phyloP scores from a whole-genome alignment of 2,329 filamentous ascomycete species.

The Aspergillus persii region DNA sequence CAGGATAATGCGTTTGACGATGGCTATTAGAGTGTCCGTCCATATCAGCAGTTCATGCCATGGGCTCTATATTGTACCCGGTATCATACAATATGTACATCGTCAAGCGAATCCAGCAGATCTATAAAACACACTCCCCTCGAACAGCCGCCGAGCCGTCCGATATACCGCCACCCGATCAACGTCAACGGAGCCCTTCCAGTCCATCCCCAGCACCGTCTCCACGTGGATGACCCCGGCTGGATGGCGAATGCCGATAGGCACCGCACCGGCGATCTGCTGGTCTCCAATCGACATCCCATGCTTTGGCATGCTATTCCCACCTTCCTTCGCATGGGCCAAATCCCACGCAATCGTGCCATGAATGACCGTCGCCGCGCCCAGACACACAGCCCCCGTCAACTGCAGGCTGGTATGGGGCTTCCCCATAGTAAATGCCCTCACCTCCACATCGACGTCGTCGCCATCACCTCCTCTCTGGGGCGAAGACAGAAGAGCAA shows the following conservation, averaged over 20 bases:
- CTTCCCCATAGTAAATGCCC: conserved; percentile 26
- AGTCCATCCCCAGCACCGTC: conserved; percentile 6
- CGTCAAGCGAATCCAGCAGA: not conserved
- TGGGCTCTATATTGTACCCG: not conserved
- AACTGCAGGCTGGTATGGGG: conserved; percentile 26
- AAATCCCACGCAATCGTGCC: conserved; percentile 19
- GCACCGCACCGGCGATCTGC: not conserved
- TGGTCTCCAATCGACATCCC: conserved; percentile 11
- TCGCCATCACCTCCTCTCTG: not conserved
- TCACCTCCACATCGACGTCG: conserved; percentile 22
- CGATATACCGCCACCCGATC: conserved; percentile 17
- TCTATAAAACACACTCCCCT: conserved; percentile 15
- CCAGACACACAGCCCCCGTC: conserved; percentile 28
- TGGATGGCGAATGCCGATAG: conserved; percentile 7
- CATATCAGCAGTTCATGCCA: not conserved
- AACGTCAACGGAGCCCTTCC: conserved; percentile 5
- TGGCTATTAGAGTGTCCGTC: no score
- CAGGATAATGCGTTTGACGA: conserved; percentile 4
- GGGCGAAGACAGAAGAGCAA: conserved; percentile 47
- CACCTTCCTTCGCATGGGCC: not conserved
- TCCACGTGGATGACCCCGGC: conserved; percentile 18
- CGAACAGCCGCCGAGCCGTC: conserved; percentile 22
- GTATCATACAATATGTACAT: not conserved
- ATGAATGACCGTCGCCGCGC: conserved; percentile 18
- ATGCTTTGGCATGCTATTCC: not conserved